Base-by-base conservation (phyloP, 2,329 filamentous ascomycete genomes). In the Nannizziopsis arthrosporioides region DNA sequence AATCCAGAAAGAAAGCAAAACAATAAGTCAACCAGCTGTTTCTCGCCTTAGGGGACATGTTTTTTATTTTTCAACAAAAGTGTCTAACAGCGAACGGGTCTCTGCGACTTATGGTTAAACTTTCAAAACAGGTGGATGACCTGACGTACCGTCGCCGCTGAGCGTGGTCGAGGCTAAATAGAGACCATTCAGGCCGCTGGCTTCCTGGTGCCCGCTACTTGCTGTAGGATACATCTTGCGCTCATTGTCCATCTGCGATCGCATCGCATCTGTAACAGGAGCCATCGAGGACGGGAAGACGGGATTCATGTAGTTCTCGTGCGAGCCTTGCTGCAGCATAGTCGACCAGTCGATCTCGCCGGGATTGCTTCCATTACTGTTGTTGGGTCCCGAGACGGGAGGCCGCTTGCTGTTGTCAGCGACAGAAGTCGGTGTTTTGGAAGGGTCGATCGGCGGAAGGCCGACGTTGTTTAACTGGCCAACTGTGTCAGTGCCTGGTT, bases 321-420 rank as follows among this genome's bases (percentile, higher is more conserved):
- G 77, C 70, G 77, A 74, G 75, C 80, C 80, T 71, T 80, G 68
- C 71, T 81, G 82, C 72, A 85, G 85, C 79, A 87, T 84, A 64
- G 82, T 77, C 61, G 81, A 76, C 83, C 83, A 87, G 70, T 86
- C 82, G 71, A 83, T 58, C 46, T 68, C 68, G 71, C 71, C 75
- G 38, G 50, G n/a, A 14, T 19, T 40, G 31, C 37, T 47, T 15
- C 30, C 31, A 39, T 41, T 34, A 44, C 35, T 52, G 40, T 32
- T 44, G 49, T 61, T 56, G 49, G 76, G 75, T 62, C 64, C 67
- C 72, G 73, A 70, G 79, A 85, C 84, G 61, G 76, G 61, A 55
- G 65, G 64, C 48, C 66, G 65, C 56, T 69, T 70, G 51, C 61
- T 61, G 53, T 71, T 66, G 39, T 52, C 43, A 36, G 48, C 31